Evolutionary conservation across 129 eudicot species (phyloP).

Genomic region (Flaveria sonorensis): DNA sequence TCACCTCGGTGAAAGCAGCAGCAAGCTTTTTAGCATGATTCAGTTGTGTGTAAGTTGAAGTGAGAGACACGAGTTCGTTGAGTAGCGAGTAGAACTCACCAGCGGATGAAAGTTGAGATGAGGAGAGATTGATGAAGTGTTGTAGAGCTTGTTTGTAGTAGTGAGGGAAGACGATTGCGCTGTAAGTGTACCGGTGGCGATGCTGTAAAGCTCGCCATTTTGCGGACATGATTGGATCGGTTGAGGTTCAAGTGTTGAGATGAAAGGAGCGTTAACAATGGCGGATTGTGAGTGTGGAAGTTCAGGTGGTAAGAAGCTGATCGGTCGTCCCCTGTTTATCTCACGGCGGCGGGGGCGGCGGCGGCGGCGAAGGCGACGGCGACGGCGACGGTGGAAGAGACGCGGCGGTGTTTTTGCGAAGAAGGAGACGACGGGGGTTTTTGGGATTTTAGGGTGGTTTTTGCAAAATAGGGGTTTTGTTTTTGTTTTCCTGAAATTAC

Average conservation of each 20-base stretch:
- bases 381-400: too few relatives aligned
- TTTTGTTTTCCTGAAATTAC: too few relatives aligned
- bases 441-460: slow-evolving; percentile 28
- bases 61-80: slow-evolving; percentile 59
- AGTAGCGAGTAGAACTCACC: slow-evolving; percentile 46
- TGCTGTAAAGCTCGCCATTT: slow-evolving; percentile 98
- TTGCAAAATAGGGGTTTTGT: neutral
- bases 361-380: too few relatives aligned
- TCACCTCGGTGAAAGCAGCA: slow-evolving; percentile 53
- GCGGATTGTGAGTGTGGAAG: neutral
- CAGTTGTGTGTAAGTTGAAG: slow-evolving; percentile 82
- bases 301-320: neutral
- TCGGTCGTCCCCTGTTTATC: neutral
- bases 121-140: slow-evolving; percentile 23
- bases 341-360: slow-evolving; percentile 7
- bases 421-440: slow-evolving; percentile 26
- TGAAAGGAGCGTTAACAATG: neutral
- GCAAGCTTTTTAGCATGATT: slow-evolving; percentile 67
- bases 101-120: slow-evolving; percentile 17
- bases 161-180: slow-evolving; percentile 76
- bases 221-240: slow-evolving; percentile 61
- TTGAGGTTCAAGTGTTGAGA: slow-evolving; percentile 10
- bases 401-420: slow-evolving; percentile 26
- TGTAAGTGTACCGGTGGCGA: slow-evolving; percentile 95
- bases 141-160: slow-evolving; percentile 52